Base-by-base conservation (phyloP, 1,284 basidiomycete genomes). In the Ustilago lituana region DNA sequence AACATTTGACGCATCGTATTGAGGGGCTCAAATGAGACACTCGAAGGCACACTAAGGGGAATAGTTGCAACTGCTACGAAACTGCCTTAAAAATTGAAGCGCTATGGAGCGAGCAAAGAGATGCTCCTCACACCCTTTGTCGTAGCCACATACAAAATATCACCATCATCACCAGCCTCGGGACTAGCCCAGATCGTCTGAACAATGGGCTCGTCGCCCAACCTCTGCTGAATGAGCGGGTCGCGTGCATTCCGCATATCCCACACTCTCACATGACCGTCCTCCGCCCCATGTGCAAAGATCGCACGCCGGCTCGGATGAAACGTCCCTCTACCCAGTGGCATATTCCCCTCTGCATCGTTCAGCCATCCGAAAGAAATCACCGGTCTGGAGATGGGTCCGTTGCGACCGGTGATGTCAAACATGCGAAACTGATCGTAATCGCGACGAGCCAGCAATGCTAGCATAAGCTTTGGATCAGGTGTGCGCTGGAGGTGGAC, bases 341-440 rank as follows among this genome's bases (percentile, higher is more conserved):
- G 47, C 22, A 61, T 20, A 4, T 33, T 50, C 7, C 63, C 59
- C 27, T 60, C 44, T 3, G 59, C 40, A 11, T 67, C 55, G 44
- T 72, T 62, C 17, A 72, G 43, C 68, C 68, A 72, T 3, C 68
- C 68, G 15, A 72, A 67, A 3, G 44, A 52, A 1, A 72, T 63
- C 20, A 67, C 68, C 15, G 63, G 56, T 7, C 68, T 24, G 7
- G 54, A 59, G n/a, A 67, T 36, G 4, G 63, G 63, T 1, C 68
- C 68, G 29, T 54, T 45, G 5, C 53, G n/a, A 9, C 68, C 68
- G 5, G 54, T 57, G 11, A 71, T 41, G 40, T 72, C 68, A 32
- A 58, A 72, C 59, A 72, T 58, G 3, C 63, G 36, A 15, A 71
- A 71, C 40, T 71, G 68, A 27, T 71, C 68, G 44, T 66, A 71